A percentile compares a stretch with the other conserved stretches of the same genome.
Evolutionary conservation across 2,329 filamentous ascomycete genomes (phyloP).

Genomic region (Davidsoniella australis): DNA sequence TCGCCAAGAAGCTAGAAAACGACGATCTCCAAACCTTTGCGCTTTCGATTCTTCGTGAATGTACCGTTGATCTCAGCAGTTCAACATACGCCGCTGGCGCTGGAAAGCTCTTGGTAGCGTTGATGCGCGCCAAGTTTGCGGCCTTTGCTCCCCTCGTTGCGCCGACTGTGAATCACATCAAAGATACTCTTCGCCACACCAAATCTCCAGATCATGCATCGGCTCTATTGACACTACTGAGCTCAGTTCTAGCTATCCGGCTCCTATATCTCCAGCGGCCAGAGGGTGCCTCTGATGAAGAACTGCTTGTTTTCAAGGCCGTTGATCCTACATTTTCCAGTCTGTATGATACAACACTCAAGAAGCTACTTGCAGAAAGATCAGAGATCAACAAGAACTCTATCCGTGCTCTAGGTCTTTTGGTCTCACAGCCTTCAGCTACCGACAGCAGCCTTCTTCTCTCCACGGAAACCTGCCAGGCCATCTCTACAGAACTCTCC

Average conservation of each 20-base stretch:
- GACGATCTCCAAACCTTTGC: conserved; percentile 29
- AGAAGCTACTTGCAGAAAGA: conserved; percentile 20
- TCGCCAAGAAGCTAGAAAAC: conserved; percentile 29
- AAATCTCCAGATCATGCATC: conserved; percentile 32
- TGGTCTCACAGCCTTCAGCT: conserved; percentile 25
- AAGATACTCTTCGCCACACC: conserved; percentile 32
- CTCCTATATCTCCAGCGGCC: conserved; percentile 21
- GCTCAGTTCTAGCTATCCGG: conserved; percentile 32
- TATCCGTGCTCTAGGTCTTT: conserved; percentile 28
- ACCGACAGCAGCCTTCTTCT: conserved; percentile 19
- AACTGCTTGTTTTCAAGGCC: conserved; percentile 22
- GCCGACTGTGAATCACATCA: conserved; percentile 30
- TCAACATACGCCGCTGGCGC: conserved; percentile 34
- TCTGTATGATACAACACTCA: conserved; percentile 21
- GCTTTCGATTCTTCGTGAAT: conserved; percentile 33
- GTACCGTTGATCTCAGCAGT: conserved; percentile 34
- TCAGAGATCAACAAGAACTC: conserved; percentile 27
- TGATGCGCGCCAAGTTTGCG: conserved; percentile 29
- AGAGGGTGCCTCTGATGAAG: conserved; percentile 20
- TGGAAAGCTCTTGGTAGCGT: conserved; percentile 33
- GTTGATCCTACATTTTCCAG: conserved; percentile 23
- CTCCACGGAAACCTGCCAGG: conserved; percentile 19
- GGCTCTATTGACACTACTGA: conserved; percentile 34
- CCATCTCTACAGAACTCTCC: conserved; percentile 21
- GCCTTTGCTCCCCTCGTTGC: conserved; percentile 32